These are phyloP conservation scores for Trichoderma sp. DNA, from an alignment of 2,329 filamentous ascomycete genomes.

Conservation along the genomic window DNA sequence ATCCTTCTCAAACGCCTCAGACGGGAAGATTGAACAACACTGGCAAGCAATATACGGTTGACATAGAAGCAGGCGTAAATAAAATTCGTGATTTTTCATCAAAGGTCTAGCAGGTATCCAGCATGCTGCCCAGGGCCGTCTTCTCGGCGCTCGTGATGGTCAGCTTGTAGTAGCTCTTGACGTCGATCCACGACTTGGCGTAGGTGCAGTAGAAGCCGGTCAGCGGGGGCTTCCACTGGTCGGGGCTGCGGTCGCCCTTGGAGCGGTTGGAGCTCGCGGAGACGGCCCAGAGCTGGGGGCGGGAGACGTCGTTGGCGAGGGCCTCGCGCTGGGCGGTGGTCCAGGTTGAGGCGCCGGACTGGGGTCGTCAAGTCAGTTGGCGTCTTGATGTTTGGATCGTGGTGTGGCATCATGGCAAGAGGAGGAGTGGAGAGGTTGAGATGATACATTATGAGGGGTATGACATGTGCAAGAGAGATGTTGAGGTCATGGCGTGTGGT, in stretches of 20 bases:
- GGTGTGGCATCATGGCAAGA: neutral
- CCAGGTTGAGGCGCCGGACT: conserved; percentile 74
- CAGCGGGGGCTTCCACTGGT: conserved; percentile 74
- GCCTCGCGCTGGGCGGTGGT: conserved; percentile 65
- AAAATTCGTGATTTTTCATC: neutral
- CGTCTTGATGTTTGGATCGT: too few species aligned
- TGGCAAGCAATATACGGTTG: neutral
- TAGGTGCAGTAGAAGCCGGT: conserved; percentile 76
- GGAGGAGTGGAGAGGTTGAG: too few species aligned
- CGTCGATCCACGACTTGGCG: conserved; percentile 73
- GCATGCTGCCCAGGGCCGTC: conserved; percentile 57
- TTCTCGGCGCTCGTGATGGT: conserved; percentile 74
- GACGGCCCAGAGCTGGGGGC: conserved; percentile 78
- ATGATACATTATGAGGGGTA: too few species aligned
- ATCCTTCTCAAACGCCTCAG: too few species aligned
- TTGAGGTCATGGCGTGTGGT: neutral
- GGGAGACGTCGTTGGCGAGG: conserved; percentile 76
- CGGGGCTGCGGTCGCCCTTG: conserved; percentile 75
- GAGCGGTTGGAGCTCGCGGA: conserved; percentile 73
- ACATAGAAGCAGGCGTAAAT: neutral
- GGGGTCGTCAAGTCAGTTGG: conserved; percentile 3
- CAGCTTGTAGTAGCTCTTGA: conserved; percentile 73
- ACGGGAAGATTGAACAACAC: neutral
- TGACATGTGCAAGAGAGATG: neutral
- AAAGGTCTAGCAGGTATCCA: conserved; percentile 37